phyloP scores from a whole-genome alignment of 208 protist genomes.

The Jaenimonas drosophilae region DNA sequence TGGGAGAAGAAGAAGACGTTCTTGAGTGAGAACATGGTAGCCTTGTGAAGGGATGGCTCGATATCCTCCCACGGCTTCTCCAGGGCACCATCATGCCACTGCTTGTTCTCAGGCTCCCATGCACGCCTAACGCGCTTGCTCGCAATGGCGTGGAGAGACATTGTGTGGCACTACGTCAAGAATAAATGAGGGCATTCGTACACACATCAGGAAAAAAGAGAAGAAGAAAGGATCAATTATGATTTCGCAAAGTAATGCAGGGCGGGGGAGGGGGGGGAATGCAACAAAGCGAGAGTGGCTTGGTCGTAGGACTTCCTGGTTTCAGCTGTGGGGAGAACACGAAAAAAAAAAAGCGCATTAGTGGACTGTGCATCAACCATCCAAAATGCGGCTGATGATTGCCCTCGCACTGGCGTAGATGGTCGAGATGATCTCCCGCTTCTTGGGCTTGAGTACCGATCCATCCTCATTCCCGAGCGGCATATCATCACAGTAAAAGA shows the following conservation, averaged over 20 bases:
- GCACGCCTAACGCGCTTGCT: slow-evolving; percentile 67
- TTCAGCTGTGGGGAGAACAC: not conserved
- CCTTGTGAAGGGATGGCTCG: slow-evolving; percentile 46
- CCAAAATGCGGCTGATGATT: no score
- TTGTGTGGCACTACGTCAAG: slow-evolving; percentile 7
- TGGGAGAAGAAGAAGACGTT: slow-evolving; percentile 90
- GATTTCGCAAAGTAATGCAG: not conserved
- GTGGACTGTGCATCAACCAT: no score
- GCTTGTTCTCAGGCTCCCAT: slow-evolving; percentile 77
- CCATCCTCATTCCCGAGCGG: slow-evolving; percentile 59
- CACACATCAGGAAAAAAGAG: slow-evolving; percentile 6
- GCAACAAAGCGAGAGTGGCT: not conserved
- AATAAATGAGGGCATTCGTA: slow-evolving; percentile 4
- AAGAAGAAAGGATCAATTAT: slow-evolving; percentile 4
- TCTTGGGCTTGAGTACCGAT: slow-evolving; percentile 16
- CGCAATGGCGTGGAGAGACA: slow-evolving; percentile 44
- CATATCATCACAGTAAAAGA: slow-evolving; percentile 80
- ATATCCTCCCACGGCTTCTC: slow-evolving; percentile 80
- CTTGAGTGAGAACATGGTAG: slow-evolving; percentile 66
- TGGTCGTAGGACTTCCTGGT: not conserved
- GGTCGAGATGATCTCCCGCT: no score
- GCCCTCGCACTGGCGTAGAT: no score
- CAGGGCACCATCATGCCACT: slow-evolving; percentile 69
- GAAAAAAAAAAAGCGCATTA: not conserved
- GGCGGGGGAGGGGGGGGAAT: no score